Base-by-base conservation (phyloP, 306 rosid species). In the Glycine soja region DNA sequence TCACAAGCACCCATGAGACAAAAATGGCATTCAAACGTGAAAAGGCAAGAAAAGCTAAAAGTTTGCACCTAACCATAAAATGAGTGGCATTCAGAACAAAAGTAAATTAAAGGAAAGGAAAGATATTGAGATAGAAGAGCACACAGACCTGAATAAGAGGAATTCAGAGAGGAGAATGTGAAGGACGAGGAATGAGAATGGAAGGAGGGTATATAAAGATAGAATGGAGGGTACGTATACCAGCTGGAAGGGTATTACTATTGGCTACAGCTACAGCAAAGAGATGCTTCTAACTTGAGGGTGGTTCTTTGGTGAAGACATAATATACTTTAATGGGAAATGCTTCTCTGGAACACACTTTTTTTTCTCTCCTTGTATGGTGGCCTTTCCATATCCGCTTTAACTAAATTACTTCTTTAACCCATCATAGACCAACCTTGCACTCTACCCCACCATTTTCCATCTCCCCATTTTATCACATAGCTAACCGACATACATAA, bases 61-160 rank as follows among this genome's bases (percentile, higher is more conserved):
- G 56, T 74, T 81, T 67, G 16, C 19, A 78, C 7, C 12, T 68
- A 80, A 73, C 42, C 9, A 80, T 2, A 11, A 54, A 19, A 47
- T 64, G 81, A 47, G 74, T 68, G 75, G 16, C 56, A 79, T 12
- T n/a, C n/a, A 64, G 42, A 36, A 9, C 4, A 52, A 59, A 1
- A 53, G 57, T 45, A 46, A 24, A 24, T 24, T 24, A 24, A 65
- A 47, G 54, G 6, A 75, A 72, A 40, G 52, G 58, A 7, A 80
- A 32, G 70, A 58, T 68, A 72, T 0, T 45, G 70, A 72, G 59
- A 57, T 13, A 10, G 57, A 5, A 74, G 80, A 51, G 50, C 57
- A 84, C 93, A 84, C 92, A 59, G 70, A 91, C 95, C 93, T 87
- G 91, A 85, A 70, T 12, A 70, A 67, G 86, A 90, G 91, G 91